Evolutionary conservation across 306 rosid species (phyloP), one percentile per base, ranked within the genome.

Genomic region (Cucurbita argyrosperma): DNA sequence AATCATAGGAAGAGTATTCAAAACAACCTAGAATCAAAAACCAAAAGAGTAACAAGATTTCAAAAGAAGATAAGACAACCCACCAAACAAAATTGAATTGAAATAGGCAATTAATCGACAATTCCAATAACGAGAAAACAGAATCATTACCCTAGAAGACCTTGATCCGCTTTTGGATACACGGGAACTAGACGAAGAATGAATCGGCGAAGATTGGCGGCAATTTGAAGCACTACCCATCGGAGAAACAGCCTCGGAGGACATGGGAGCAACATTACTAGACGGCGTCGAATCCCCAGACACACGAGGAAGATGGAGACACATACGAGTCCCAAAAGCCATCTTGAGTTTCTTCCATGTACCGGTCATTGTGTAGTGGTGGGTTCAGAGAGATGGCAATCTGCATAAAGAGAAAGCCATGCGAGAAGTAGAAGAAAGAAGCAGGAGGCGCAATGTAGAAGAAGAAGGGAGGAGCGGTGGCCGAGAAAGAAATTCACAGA

Each of bases 281-380:
- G 92, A 66, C 0, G 86, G 42, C 0, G 73, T 40, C 6, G 83
- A 8, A 39, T 71, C 61, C n/a, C 16, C 71, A 16, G 9, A 38
- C 1, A 46, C 15, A 1, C 7, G 73, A 46, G 73, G 73, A 46
- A 46, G 10, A 23, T 46, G 76, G 8, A 53, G 76, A 39, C 94
- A 86, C 35, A 77, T 71, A 49, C 88, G 85, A 45, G 84, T 10
- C 9, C 96, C 97, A 14, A 93, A 79, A 72, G 96, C 90, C 43
- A 86, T 81, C 84, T 93, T 90, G 64, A 90, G 74, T 83, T 89
- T 90, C 77, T 87, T 85, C 98, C 98, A 93, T 77, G 82, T 90
- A 84, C 84, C 88, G 62, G 78, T 94, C 98, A 90, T 89, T 70
- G 38, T 75, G 38, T 1, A 12, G 18, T 0, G 1, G 59, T 4